Conservation (phyloP, 2,329 filamentous ascomycete species). For the Stachybotrys chartarum region DNA sequence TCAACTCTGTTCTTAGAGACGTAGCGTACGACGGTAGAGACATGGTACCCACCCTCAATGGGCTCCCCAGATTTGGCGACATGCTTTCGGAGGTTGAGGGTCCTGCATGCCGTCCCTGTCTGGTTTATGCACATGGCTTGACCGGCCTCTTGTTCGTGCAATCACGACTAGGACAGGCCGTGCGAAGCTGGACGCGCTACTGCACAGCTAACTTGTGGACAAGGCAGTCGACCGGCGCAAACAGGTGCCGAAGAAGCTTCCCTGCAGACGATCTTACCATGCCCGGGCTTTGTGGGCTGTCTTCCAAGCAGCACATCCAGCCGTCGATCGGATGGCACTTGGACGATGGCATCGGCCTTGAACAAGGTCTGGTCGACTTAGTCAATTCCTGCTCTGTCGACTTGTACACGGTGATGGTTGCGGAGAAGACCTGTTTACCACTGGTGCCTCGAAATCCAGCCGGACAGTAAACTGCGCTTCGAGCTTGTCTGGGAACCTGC, state of each 20-base stretch:
- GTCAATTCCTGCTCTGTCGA: not conserved
- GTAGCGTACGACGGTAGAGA: no score
- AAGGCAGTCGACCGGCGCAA: not conserved
- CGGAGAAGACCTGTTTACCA: no score
- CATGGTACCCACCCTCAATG: not conserved
- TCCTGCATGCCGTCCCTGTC: not conserved
- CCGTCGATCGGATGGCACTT: not conserved
- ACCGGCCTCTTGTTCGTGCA: not conserved
- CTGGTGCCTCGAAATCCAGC: not conserved
- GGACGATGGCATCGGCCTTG: not conserved
- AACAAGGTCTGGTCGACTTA: not conserved
- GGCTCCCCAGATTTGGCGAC: not conserved
- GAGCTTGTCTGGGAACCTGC: not conserved
- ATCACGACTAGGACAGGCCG: not conserved
- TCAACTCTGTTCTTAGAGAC: no score
- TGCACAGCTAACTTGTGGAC: no score
- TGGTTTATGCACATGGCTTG: not conserved
- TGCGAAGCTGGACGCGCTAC: not conserved
- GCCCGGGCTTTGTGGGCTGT: not conserved
- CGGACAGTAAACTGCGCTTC: not conserved
- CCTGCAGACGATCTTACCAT: not conserved
- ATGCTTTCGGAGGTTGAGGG: not conserved
- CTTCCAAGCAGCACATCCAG: not conserved
- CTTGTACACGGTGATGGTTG: not conserved
- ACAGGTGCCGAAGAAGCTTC: not conserved